phyloP scores from a whole-genome alignment of 225 moss, liverwort and hornwort genomes.

The Sphagnum contortum region DNA sequence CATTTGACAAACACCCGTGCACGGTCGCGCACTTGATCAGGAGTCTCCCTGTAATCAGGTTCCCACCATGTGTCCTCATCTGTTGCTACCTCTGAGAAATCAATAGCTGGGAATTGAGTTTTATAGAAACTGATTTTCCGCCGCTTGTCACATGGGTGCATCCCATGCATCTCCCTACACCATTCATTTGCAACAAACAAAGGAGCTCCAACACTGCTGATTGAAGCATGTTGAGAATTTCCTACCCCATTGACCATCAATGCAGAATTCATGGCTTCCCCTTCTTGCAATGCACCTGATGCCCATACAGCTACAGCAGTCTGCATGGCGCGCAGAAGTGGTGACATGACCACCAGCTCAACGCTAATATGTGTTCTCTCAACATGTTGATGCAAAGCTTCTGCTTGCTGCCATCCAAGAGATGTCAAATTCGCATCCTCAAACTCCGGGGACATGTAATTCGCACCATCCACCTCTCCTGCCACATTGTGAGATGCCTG shows the following conservation, averaged over 20 bases:
- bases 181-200: conserved; percentile 59
- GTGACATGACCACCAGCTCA: conserved; percentile 56
- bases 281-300: conserved; percentile 12
- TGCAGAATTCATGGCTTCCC: conserved; percentile 9
- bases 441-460: conserved; percentile 42
- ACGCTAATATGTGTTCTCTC: conserved; percentile 25
- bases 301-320: conserved; percentile 68
- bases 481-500: conserved; percentile 83
- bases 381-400: conserved; percentile 37
- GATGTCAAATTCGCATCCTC: conserved; percentile 63
- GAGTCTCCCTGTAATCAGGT: conserved; percentile 21
- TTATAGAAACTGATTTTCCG: conserved; percentile 26
- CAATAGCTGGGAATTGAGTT: conserved; percentile 51
- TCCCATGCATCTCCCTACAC: conserved; percentile 67
- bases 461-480: conserved; percentile 16
- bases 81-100: conserved; percentile 50
- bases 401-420: conserved; percentile 65
- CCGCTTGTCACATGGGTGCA: conserved; percentile 67
- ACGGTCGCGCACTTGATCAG: conserved; percentile 34
- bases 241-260: conserved; percentile 50
- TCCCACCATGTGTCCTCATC: conserved; percentile 56
- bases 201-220: conserved; percentile 42
- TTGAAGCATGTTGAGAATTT: conserved; percentile 13
- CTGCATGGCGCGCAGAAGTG: conserved; percentile 68
- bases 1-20: conserved; percentile 46